phyloP scores from a whole-genome alignment of 2,329 filamentous ascomycete species.

The Neospermospora avenae region DNA sequence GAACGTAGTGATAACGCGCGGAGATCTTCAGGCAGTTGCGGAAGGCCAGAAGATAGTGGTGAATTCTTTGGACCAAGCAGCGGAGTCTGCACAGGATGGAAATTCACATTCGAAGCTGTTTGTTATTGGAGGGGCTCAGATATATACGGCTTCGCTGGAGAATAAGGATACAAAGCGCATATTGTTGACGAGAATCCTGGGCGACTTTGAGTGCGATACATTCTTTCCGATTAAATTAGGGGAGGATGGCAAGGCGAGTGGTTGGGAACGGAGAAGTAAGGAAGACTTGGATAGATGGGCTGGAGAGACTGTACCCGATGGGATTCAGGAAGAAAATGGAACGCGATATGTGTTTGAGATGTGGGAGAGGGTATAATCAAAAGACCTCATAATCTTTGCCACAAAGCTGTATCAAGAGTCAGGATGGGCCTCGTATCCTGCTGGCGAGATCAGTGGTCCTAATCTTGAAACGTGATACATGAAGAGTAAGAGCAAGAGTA shows the following conservation, averaged over 20 bases:
- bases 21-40: conserved; percentile 31
- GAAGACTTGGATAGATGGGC: conserved; percentile 59
- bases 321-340: conserved; percentile 58
- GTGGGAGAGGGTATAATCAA: conserved; percentile 53
- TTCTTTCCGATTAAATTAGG: conserved; percentile 62
- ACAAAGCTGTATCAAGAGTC: too few species aligned
- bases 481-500: too few species aligned
- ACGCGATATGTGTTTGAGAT: conserved; percentile 69
- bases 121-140: conserved; percentile 85
- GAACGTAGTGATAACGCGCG: conserved; percentile 76
- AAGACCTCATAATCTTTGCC: too few species aligned
- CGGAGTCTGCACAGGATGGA: background rate
- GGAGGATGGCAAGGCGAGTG: conserved; percentile 28
- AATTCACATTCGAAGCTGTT: conserved; percentile 49
- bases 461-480: too few species aligned
- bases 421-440: too few species aligned
- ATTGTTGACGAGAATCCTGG: conserved; percentile 65
- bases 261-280: conserved; percentile 54
- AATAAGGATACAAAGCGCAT: conserved; percentile 57
- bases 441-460: too few species aligned
- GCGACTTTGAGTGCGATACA: conserved; percentile 73
- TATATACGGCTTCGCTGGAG: conserved; percentile 71
- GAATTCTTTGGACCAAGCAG: conserved; percentile 15
- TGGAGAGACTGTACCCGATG: conserved; percentile 59
- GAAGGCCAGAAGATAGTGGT: conserved; percentile 1